A percentile compares a stretch with the other conserved stretches of the same genome.
phyloP scores from a whole-genome alignment of 148 eudicot species.

The Chenopodium formosanum region DNA sequence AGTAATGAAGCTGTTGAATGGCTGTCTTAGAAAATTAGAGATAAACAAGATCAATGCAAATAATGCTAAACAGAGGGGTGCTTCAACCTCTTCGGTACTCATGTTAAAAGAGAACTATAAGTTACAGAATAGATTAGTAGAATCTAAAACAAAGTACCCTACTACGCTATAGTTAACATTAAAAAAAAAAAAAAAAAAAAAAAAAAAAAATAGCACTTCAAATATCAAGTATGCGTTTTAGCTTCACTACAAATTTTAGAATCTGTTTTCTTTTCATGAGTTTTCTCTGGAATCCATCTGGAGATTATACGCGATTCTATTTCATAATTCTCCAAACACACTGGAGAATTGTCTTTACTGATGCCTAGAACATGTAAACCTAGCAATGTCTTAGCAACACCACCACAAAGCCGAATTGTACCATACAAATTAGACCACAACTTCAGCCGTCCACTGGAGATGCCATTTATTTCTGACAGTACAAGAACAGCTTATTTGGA shows the following conservation, averaged over 20 bases:
- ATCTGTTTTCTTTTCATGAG: slow-evolving; percentile 41
- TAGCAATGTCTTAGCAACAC: slow-evolving; percentile 76
- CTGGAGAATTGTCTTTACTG: slow-evolving; percentile 27
- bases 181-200: no score
- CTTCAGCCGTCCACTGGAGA: slow-evolving; percentile 40
- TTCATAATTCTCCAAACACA: slow-evolving; percentile 40
- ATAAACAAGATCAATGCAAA: no score
- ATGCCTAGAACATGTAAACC: slow-evolving; percentile 40
- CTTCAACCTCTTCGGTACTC: no score
- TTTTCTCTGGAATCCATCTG: slow-evolving; percentile 66
- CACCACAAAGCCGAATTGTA: slow-evolving; percentile 68
- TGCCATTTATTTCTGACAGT: slow-evolving; percentile 34
- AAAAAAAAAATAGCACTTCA: no score
- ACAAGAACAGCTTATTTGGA: slow-evolving; percentile 78
- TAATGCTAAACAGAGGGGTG: no score
- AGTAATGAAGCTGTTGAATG: no score
- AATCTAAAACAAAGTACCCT: neutral
- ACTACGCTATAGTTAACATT: neutral
- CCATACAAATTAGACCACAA: slow-evolving; percentile 79
- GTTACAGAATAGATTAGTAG: neutral
- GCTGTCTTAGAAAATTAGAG: no score
- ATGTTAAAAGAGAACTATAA: neutral
- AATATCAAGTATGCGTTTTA: neutral
- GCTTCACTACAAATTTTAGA: slow-evolving; percentile 5
- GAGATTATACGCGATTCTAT: slow-evolving; percentile 52